Conservation (phyloP, 768 basidiomycete species). For the Pleurotus ostreatus region DNA sequence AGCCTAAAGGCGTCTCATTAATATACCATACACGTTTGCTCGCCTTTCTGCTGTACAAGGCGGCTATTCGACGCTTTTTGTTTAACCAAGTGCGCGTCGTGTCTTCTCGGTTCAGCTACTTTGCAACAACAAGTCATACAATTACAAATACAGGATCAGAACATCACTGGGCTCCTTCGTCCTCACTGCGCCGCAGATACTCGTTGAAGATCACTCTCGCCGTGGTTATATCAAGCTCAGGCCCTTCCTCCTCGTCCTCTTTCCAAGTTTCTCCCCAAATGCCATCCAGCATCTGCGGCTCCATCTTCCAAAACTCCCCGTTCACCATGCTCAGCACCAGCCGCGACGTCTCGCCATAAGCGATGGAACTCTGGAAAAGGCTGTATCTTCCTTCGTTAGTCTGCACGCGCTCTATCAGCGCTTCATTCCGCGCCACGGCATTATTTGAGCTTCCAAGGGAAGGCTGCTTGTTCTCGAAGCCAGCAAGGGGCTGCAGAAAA, state of each 20-base stretch:
- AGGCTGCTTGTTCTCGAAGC: constrained; percentile 17
- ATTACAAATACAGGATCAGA: no score
- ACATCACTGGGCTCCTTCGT: no score
- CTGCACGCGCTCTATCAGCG: constrained; percentile 28
- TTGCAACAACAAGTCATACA: no score
- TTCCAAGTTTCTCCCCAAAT: neutral
- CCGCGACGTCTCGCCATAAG: constrained; percentile 23
- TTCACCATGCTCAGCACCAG: constrained; percentile 27
- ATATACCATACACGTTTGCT: no score
- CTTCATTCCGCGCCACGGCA: constrained; percentile 32
- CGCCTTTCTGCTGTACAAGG: no score
- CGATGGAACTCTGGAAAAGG: constrained; percentile 29
- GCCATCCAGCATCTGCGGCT: neutral
- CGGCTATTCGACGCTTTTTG: no score
- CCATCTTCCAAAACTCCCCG: constrained; percentile 24
- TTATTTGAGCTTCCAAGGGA: constrained; percentile 17
- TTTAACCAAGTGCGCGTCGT: no score
- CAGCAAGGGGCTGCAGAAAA: constrained; percentile 21
- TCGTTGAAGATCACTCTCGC: neutral
- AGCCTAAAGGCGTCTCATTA: no score
- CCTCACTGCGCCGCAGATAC: neutral
- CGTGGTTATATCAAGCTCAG: neutral
- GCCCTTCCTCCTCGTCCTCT: neutral
- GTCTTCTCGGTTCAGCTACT: no score
- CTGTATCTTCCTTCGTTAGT: constrained; percentile 27